These are phyloP conservation scores for Setaria viridis DNA, from an alignment of 202 grass and related monocot species.

Conservation along the genomic window DNA sequence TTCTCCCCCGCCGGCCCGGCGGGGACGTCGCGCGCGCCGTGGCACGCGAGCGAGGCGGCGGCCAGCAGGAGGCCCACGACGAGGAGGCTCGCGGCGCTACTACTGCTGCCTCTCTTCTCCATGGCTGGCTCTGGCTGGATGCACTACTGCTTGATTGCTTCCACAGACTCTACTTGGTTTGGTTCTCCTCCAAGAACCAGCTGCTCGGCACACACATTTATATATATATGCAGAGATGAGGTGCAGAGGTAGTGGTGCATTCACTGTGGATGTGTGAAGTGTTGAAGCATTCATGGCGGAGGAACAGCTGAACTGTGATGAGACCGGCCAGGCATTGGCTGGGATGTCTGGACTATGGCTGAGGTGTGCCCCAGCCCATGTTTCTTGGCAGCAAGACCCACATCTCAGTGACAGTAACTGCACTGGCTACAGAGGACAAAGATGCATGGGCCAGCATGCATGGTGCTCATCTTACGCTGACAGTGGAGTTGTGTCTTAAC, in stretches of 20 bases:
- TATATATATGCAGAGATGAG: conserved; percentile 49
- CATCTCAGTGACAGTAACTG: too few species aligned
- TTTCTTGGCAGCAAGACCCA: background rate
- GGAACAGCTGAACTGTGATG: background rate
- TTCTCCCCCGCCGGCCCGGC: conserved; percentile 31
- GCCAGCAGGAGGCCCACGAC: conserved; percentile 26
- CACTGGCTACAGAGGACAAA: too few species aligned
- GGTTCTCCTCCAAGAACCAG: background rate
- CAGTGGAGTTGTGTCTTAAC: conserved; percentile 31
- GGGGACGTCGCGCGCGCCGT: conserved; percentile 52
- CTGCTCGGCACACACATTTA: conserved; percentile 29
- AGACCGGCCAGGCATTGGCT: background rate
- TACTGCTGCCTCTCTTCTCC: conserved; percentile 34
- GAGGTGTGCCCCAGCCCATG: background rate
- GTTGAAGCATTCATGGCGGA: background rate
- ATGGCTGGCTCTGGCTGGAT: conserved; percentile 5
- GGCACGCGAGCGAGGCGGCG: conserved; percentile 38
- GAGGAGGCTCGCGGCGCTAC: conserved; percentile 12
- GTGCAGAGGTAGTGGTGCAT: background rate
- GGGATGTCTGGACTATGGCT: background rate
- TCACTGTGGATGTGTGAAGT: background rate
- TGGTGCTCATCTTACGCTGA: too few species aligned
- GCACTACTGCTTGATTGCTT: background rate
- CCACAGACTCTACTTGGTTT: background rate
- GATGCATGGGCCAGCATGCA: too few species aligned